Evolutionary conservation across 148 eudicot genomes (phyloP).

Genomic region (Suaeda aralocaspica): DNA sequence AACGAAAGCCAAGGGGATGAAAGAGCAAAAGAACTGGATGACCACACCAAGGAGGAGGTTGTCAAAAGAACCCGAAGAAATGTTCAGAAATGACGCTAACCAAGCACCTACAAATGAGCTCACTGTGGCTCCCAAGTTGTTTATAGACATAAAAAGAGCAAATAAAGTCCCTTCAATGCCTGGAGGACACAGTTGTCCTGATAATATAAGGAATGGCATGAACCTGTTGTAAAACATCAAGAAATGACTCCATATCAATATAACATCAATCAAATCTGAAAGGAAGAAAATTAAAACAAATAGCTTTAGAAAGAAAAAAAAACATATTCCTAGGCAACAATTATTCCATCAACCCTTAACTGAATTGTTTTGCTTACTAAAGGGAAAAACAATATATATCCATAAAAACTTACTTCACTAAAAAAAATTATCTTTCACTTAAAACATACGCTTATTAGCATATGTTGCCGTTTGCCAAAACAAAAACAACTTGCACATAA

Average conservation of each 20-base stretch:
- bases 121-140: conserved; percentile 74
- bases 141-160: conserved; percentile 97
- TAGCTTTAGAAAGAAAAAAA: neutral
- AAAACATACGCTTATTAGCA: neutral
- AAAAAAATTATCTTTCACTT: too few species aligned
- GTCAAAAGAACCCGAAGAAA: conserved; percentile 90
- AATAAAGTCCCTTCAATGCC: conserved; percentile 97
- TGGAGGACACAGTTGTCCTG: conserved; percentile 94
- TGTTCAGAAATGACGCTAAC: conserved; percentile 70
- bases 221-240: conserved; percentile 50
- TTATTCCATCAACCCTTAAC: neutral
- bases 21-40: conserved; percentile 62
- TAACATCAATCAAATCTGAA: neutral
- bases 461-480: too few species aligned
- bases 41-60: conserved; percentile 59
- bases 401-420: too few species aligned
- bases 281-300: neutral
- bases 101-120: conserved; percentile 83
- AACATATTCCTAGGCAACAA: neutral
- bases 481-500: neutral
- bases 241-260: neutral
- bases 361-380: neutral
- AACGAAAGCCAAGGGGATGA: conserved; percentile 66
- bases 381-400: too few species aligned
- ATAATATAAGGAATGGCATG: conserved; percentile 93